Evolutionary conservation across 371 early-diverging fungal species (phyloP), one percentile per base, ranked within the genome.

Genomic region (Mucor velutinosus): DNA sequence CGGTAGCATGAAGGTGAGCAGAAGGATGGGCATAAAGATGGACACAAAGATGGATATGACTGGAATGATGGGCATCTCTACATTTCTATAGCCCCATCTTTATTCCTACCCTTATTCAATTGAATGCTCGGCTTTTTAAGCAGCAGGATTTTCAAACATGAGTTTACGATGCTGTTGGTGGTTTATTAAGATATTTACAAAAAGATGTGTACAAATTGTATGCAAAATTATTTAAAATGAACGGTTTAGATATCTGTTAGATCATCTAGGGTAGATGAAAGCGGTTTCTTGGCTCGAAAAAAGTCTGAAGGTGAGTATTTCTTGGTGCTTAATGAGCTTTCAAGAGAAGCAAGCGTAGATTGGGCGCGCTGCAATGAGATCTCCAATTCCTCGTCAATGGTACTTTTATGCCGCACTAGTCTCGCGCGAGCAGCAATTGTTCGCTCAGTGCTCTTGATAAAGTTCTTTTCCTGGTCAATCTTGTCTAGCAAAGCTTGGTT

Each of bases 361-460:
- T 19, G 57, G 7, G 57, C 57, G 33, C 32, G 57, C 21, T 30
- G 21, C 7, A 71, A 27, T 1, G 67, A 60, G 12, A 35, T 21
- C 17, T 64, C n/a, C 30, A 71, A 27, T 51, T 63, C 67, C 37
- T 67, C 23, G 7, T 64, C 71, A 3, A 71, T 51, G 12, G 51
- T 61, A 15, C 30, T 25, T 21, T 60, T 59, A 12, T n/a, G 23
- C 29, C 60, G 41, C 19, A 43, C 32, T 14, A 71, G 35, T 17
- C 64, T 39, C 1, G 64, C 32, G 5, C 64, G 63, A 19, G 68
- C 64, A 51, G 61, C 55, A 12, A 72, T 43, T 7, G 66, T 68
- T 25, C 60, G 32, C 58, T 68, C 64, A 7, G 72, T 68, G 19
- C 72, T 72, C 0, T 49, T 29, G 4, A 72, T 72, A n/a, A 65